A percentile compares a stretch with the other conserved stretches of the same genome.
Evolutionary conservation across 192 early-diverging fungal species (phyloP).

Genomic region (Rhizophagus sp.): DNA sequence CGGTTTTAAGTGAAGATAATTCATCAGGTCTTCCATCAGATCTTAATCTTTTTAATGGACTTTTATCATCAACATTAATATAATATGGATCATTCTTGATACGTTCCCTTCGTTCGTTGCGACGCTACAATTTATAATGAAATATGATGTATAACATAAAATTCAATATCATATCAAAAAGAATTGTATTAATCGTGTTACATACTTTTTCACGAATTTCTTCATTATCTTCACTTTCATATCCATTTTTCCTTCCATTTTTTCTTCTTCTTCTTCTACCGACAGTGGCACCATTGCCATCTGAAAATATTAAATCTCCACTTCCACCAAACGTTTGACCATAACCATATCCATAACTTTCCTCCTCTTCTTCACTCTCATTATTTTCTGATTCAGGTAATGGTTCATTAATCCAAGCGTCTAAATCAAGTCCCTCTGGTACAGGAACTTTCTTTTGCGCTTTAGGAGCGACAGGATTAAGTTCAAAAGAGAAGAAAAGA

Average conservation of each 20-base stretch:
- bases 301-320: constrained; percentile 33
- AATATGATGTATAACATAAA: background rate
- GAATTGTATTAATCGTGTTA: background rate
- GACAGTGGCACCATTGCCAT: constrained; percentile 34
- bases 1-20: constrained; percentile 34
- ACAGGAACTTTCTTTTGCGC: constrained; percentile 90
- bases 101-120: constrained; percentile 48
- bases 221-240: constrained; percentile 48
- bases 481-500: constrained; percentile 77
- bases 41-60: constrained; percentile 36
- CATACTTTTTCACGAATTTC: constrained; percentile 48
- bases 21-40: constrained; percentile 19
- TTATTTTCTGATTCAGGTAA: constrained; percentile 61
- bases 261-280: constrained; percentile 33
- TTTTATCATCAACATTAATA: constrained; percentile 51
- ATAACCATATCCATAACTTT: constrained; percentile 34
- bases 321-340: constrained; percentile 33
- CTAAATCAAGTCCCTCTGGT: constrained; percentile 84
- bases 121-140: constrained; percentile 37
- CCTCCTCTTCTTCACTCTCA: constrained; percentile 45
- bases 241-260: constrained; percentile 28
- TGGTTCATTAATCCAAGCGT: constrained; percentile 75
- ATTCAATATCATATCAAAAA: background rate
- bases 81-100: constrained; percentile 68
- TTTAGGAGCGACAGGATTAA: constrained; percentile 88